These are phyloP conservation scores for Thermochaetoides thermophila DNA, from an alignment of 495 filamentous ascomycete genomes.

Conservation along the genomic window DNA sequence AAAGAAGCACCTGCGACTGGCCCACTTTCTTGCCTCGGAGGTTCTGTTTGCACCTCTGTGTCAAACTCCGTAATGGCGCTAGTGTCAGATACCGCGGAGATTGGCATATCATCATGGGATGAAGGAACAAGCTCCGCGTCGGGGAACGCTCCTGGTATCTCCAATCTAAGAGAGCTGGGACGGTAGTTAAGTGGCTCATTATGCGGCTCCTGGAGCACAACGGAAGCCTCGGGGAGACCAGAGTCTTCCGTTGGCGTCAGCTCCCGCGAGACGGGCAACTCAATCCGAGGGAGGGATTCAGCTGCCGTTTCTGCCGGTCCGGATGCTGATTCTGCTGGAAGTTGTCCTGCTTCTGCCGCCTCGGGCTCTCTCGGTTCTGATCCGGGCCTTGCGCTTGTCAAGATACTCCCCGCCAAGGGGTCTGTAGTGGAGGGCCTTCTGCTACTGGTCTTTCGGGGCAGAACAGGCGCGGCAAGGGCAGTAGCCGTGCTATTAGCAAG, in stretches of 20 bases:
- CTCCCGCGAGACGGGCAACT: neutral
- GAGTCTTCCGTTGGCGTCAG: constrained; percentile 1
- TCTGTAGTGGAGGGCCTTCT: no score
- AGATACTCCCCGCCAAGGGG: no score
- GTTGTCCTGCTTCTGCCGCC: constrained; percentile 15
- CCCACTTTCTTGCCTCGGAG: constrained; percentile 16
- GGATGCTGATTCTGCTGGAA: constrained; percentile 15
- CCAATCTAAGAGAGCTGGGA: constrained; percentile 54
- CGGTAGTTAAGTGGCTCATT: no score
- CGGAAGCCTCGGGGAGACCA: no score
- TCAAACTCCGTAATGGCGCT: constrained; percentile 56
- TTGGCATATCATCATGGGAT: constrained; percentile 30
- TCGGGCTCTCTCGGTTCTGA: constrained; percentile 5
- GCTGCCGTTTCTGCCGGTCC: constrained; percentile 6
- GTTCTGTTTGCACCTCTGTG: constrained; percentile 51
- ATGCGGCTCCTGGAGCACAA: no score
- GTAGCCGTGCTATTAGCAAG: constrained; percentile 8
- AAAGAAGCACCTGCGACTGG: no score
- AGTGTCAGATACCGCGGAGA: constrained; percentile 38
- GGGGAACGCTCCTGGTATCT: constrained; percentile 45
- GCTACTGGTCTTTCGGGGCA: neutral
- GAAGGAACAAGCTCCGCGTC: constrained; percentile 14
- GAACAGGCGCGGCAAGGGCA: neutral
- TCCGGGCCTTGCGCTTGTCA: no score
- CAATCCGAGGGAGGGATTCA: no score